A percentile compares a stretch with the other conserved stretches of the same genome.
Evolutionary conservation across 2,329 filamentous ascomycete genomes (phyloP).

Genomic region (Colletotrichum tamarilloi): DNA sequence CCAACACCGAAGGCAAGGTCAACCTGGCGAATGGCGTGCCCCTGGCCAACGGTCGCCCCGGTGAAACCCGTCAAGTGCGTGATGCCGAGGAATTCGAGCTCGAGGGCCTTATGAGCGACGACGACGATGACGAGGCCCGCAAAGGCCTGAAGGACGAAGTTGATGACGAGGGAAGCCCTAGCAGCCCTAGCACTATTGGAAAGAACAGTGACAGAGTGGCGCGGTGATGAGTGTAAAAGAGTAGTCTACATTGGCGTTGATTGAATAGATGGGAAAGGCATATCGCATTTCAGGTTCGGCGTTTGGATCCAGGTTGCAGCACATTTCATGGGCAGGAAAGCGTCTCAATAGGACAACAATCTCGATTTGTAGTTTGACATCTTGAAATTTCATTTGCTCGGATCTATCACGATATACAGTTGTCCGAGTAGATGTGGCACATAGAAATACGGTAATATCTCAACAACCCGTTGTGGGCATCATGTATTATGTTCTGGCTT

Average conservation of each 20-base stretch:
- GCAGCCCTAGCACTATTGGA: constrained; percentile 54
- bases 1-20: constrained; percentile 52
- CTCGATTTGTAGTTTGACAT: constrained; percentile 1
- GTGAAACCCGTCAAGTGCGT: constrained; percentile 67
- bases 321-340: constrained; percentile 20
- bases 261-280: constrained; percentile 27
- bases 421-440: background rate
- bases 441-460: background rate
- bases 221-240: constrained; percentile 9
- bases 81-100: constrained; percentile 91
- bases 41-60: constrained; percentile 45
- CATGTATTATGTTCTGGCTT: no score
- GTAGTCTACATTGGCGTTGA: background rate
- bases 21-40: constrained; percentile 49
- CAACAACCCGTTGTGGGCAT: background rate
- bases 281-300: constrained; percentile 26
- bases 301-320: constrained; percentile 24
- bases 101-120: constrained; percentile 84
- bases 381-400: background rate
- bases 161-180: constrained; percentile 63
- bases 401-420: background rate
- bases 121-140: constrained; percentile 71
- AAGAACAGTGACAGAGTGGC: constrained; percentile 55
- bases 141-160: constrained; percentile 76
- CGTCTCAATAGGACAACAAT: constrained; percentile 21